A percentile compares a stretch with the other conserved stretches of the same genome.
Conservation (phyloP, 768 basidiomycete genomes). For the Tubosaeta sp. region DNA sequence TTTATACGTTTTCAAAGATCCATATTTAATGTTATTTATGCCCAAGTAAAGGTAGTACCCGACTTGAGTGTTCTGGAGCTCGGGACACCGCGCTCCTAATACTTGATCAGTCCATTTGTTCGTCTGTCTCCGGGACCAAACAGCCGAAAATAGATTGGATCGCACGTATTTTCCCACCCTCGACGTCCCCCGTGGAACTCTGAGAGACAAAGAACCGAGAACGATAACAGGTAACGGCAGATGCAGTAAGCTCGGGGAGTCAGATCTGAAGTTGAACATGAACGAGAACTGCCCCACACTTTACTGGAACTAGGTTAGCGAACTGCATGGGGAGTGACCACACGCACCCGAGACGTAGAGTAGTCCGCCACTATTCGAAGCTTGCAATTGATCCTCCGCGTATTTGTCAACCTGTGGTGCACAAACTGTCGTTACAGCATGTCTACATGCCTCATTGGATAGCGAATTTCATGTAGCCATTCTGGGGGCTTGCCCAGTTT, state of each 20-base stretch:
- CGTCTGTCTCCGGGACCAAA: not conserved
- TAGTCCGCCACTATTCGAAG: not conserved
- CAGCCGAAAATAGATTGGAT: too few relatives aligned
- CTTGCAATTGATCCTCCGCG: not conserved
- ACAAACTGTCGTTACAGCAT: too few relatives aligned
- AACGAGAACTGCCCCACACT: not conserved
- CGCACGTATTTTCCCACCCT: too few relatives aligned
- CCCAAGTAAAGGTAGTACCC: not conserved
- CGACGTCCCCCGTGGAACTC: too few relatives aligned
- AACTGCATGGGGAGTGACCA: not conserved
- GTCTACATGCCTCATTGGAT: too few relatives aligned
- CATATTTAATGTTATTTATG: constrained; percentile 1
- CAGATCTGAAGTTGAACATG: too few relatives aligned
- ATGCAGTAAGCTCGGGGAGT: too few relatives aligned
- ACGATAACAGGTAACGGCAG: too few relatives aligned
- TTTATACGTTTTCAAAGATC: not conserved
- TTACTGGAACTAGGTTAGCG: not conserved
- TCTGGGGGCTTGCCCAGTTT: not conserved
- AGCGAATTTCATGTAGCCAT: not conserved
- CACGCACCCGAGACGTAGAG: not conserved
- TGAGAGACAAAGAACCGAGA: not conserved
- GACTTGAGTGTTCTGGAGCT: not conserved
- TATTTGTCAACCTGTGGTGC: not conserved
- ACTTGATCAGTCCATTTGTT: not conserved
- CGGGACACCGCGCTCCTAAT: not conserved